A percentile compares a stretch with the other conserved stretches of the same genome.
Evolutionary conservation across 1,284 basidiomycete genomes (phyloP).

Genomic region (Sporisorium graminicola): DNA sequence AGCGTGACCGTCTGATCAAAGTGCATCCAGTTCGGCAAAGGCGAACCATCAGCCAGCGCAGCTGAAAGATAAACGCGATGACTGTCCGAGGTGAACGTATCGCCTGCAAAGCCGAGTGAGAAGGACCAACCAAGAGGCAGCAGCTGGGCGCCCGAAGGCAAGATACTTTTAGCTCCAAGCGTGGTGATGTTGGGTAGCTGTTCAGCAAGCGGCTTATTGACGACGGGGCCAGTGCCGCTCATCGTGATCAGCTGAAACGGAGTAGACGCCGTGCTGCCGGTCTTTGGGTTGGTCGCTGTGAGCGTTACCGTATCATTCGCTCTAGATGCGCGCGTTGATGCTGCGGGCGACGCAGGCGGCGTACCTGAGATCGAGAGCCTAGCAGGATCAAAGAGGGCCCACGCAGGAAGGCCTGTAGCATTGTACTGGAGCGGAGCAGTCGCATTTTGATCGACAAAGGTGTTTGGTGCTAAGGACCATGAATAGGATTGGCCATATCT

Average conservation of each 20-base stretch:
- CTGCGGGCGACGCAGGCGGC: constrained; percentile 31
- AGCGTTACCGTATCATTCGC: constrained; percentile 22
- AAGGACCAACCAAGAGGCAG: constrained; percentile 89
- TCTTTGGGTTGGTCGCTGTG: constrained; percentile 31
- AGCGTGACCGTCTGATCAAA: constrained; percentile 81
- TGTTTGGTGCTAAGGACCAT: constrained; percentile 58
- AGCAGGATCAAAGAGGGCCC: constrained; percentile 58
- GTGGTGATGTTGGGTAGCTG: constrained; percentile 61
- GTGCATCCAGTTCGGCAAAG: constrained; percentile 81
- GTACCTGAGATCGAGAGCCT: constrained; percentile 54
- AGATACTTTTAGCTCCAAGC: constrained; percentile 55
- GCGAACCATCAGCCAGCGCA: constrained; percentile 76
- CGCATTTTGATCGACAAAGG: constrained; percentile 45
- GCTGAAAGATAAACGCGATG: constrained; percentile 78
- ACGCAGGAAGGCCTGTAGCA: constrained; percentile 51
- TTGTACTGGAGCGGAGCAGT: constrained; percentile 40
- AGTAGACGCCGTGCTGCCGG: constrained; percentile 25
- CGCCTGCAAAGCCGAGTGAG: constrained; percentile 83
- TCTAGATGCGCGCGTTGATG: background rate
- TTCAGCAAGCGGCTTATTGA: constrained; percentile 55
- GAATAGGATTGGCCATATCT: constrained; percentile 54
- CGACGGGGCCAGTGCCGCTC: constrained; percentile 50
- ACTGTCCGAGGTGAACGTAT: constrained; percentile 74
- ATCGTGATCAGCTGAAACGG: constrained; percentile 54
- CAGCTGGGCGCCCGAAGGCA: constrained; percentile 73